Evolutionary conservation across 2,329 filamentous ascomycete species (phyloP).

Genomic region (Ophiostoma pallidulum): DNA sequence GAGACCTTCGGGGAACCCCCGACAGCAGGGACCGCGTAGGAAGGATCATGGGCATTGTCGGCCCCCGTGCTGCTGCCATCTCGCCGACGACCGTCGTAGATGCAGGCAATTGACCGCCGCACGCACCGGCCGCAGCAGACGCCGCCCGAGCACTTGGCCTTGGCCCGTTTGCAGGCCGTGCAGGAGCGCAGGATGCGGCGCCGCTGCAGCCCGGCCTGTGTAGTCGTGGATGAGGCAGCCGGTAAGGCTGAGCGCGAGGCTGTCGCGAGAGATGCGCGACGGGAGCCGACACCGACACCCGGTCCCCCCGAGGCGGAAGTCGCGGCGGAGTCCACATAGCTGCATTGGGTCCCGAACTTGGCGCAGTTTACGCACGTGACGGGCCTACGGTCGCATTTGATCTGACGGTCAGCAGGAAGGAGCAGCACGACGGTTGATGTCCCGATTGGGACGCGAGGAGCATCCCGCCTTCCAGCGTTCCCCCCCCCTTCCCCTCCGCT

Average conservation of each 20-base stretch:
- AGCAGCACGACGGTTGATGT: no score
- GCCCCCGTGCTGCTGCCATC: not conserved
- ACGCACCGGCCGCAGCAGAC: conserved; percentile 3
- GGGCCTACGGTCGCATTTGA: conserved; percentile 11
- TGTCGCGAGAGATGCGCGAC: no score
- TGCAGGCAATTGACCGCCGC: conserved; percentile 1
- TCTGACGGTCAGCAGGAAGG: not conserved
- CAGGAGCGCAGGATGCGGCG: conserved; percentile 32
- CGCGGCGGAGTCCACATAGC: conserved; percentile 5
- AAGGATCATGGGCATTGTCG: no score
- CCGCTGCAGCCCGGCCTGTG: conserved; percentile 9
- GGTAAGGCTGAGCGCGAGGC: not conserved
- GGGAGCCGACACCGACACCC: no score
- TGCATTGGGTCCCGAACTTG: conserved; percentile 11
- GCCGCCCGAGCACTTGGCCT: conserved; percentile 39
- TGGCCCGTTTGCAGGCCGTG: conserved; percentile 49
- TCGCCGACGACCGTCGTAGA: conserved; percentile 4
- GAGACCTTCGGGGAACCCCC: no score
- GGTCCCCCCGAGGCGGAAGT: conserved; percentile 6
- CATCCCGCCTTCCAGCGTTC: no score
- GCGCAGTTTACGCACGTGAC: conserved; percentile 9
- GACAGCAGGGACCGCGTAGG: no score
- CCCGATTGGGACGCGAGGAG: no score
- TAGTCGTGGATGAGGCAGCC: not conserved
- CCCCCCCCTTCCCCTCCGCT: no score